These are phyloP conservation scores for Coelastrella sp. DNA, from an alignment of 139 green algal species.

Conservation along the genomic window DNA sequence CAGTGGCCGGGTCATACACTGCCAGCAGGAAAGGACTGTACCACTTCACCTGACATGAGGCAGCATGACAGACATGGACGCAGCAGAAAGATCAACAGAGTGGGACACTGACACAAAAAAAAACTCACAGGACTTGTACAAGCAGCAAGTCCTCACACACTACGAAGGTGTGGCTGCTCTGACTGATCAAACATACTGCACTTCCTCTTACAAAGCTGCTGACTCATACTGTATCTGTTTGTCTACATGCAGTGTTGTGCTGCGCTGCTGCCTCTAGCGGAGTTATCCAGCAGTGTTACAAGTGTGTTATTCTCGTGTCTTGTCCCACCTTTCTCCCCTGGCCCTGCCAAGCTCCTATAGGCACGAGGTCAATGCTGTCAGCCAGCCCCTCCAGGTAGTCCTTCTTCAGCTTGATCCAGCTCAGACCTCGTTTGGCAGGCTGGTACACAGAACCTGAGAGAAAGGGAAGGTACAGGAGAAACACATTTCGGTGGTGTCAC, in stretches of 20 bases:
- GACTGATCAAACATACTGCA: too few species aligned
- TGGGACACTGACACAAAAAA: too few species aligned
- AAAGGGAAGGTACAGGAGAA: background rate
- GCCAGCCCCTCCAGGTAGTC: conserved; percentile 89
- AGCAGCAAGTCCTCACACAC: too few species aligned
- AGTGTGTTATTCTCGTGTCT: background rate
- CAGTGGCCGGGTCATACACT: conserved; percentile 76
- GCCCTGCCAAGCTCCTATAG: conserved; percentile 92
- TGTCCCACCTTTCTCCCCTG: conserved; percentile 73
- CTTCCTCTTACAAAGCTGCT: too few species aligned
- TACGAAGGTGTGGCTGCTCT: too few species aligned
- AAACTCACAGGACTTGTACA: too few species aligned
- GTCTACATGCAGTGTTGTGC: too few species aligned
- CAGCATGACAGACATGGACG: too few species aligned
- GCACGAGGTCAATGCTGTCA: conserved; percentile 92
- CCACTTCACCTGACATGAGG: conserved; percentile 68
- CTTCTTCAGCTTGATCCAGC: conserved; percentile 87
- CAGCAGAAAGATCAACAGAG: too few species aligned
- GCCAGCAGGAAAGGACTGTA: conserved; percentile 92
- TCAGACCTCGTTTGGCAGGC: conserved; percentile 77
- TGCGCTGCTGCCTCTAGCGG: too few species aligned
- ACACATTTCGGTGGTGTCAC: background rate
- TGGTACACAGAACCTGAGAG: conserved; percentile 67
- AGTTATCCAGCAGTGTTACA: background rate
- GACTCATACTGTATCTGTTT: too few species aligned